Base-by-base conservation (phyloP, 176 grass and related monocot genomes). In the Musa beccarii region DNA sequence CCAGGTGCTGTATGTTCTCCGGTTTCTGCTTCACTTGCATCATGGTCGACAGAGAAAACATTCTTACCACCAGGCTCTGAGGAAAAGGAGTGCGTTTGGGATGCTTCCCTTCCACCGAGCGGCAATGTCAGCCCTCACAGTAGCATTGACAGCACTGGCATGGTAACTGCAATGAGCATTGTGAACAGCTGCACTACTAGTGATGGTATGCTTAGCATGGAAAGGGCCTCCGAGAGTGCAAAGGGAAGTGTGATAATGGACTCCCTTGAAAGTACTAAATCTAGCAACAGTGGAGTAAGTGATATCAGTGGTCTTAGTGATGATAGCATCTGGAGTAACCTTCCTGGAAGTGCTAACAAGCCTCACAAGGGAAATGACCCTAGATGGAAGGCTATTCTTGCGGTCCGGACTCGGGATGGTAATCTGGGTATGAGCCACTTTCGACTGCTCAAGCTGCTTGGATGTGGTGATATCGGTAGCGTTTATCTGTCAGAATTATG, bases 351-450 rank as follows among this genome's bases (percentile, higher is more conserved):
- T 69, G 88, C 70, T 74, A 96, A 79, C 68, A 96, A 96, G 85
- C 93, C 93, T 79, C 93, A 96, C 82, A 96, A 96, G 77, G 93
- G 93, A 11, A 96, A 96, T 83, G 93, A 96, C 66, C 89, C 89
- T 25, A 89, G 83, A 77, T 89, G 89, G 80, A 96, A 96, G 73
- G 89, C 93, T 49, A 86, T 92, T 86, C 87, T 89, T 78, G 89
- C 87, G 71, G 93, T 92, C 13, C 87, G 93, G 14, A 59, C 76
- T 73, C 85, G 87, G 52, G 93, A 96, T 66, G 81, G 93, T 0
- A 72, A 81, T 43, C 75, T 92, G 24, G 93, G 93, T 68, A 96
- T 96, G 93, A 96, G 89, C 83, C 93, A 96, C 84, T 96, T 96
- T 69, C 89, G 93, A 77, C 75, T 96, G 56, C 85, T 96, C 67